Evolutionary conservation across 2,329 filamentous ascomycete species (phyloP).

Genomic region (Cadophora sp.): DNA sequence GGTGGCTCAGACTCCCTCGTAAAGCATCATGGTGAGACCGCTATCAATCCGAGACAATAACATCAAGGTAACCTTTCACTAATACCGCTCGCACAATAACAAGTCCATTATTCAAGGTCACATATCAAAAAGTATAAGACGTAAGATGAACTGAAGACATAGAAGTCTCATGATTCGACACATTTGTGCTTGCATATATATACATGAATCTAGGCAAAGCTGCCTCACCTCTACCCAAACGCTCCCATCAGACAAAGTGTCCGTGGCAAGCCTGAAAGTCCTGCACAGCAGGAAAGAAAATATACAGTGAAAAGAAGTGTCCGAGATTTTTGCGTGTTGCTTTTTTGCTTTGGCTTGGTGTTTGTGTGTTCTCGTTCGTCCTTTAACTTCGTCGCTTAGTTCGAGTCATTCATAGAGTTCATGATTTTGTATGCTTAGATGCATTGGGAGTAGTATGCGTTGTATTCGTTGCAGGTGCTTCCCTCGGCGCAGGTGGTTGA

Average conservation of each 20-base stretch:
- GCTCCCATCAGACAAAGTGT: slow-evolving; percentile 4
- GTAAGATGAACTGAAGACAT: background rate
- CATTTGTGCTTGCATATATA: slow-evolving; percentile 13
- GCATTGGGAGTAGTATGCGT: slow-evolving; percentile 19
- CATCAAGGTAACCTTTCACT: no score
- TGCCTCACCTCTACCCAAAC: slow-evolving; percentile 13
- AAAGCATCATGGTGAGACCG: no score
- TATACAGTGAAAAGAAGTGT: slow-evolving; percentile 18
- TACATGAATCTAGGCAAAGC: slow-evolving; percentile 18
- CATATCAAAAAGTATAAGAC: background rate
- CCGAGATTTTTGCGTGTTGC: background rate
- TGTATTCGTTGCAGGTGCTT: slow-evolving; percentile 2
- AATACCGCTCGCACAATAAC: no score
- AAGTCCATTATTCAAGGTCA: background rate
- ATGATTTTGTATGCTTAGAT: background rate
- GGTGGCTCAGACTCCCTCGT: no score
- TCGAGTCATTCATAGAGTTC: background rate
- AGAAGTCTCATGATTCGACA: slow-evolving; percentile 2
- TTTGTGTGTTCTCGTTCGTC: slow-evolving; percentile 3
- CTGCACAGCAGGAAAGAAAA: slow-evolving; percentile 20
- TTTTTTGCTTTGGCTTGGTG: background rate
- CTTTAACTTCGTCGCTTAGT: background rate
- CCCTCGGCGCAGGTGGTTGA: slow-evolving; percentile 18
- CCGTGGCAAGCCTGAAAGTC: background rate
- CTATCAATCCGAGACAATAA: no score